phyloP scores from a whole-genome alignment of 768 basidiomycete species.

The Rhodosporidiobolus sp. region DNA sequence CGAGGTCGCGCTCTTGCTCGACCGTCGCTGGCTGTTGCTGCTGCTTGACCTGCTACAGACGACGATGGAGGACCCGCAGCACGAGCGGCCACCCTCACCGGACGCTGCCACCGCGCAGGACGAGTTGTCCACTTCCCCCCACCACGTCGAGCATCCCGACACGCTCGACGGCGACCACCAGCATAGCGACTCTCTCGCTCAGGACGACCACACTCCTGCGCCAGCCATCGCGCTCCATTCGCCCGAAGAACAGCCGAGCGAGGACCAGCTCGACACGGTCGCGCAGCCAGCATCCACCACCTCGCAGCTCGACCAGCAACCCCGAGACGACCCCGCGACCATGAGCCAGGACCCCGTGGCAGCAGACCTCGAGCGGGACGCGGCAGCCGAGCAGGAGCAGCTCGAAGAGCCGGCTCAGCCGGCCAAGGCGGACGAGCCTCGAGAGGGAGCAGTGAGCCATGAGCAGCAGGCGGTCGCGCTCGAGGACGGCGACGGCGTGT shows the following conservation, averaged over 20 bases:
- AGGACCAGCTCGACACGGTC: background rate
- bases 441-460: too few relatives aligned
- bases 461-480: background rate
- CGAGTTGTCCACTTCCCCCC: background rate
- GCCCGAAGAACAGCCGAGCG: background rate
- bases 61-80: background rate
- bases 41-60: background rate
- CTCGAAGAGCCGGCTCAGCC: background rate
- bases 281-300: too few relatives aligned
- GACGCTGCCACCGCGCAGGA: background rate
- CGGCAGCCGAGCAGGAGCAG: background rate
- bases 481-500: conserved; percentile 1
- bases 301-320: too few relatives aligned
- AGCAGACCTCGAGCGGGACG: background rate
- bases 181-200: too few relatives aligned
- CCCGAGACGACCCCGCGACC: background rate
- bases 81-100: background rate
- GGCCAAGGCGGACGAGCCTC: too few relatives aligned
- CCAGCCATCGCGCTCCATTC: conserved; percentile 4
- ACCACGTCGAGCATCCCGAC: background rate
- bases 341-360: background rate
- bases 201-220: too few relatives aligned
- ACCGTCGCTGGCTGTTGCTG: background rate
- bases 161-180: background rate
- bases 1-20: background rate